Percentiles rank a stretch among this genome's conserved stretches.
phyloP scores from a whole-genome alignment of 192 early-diverging fungal genomes.

The Allomyces macrogynus region DNA sequence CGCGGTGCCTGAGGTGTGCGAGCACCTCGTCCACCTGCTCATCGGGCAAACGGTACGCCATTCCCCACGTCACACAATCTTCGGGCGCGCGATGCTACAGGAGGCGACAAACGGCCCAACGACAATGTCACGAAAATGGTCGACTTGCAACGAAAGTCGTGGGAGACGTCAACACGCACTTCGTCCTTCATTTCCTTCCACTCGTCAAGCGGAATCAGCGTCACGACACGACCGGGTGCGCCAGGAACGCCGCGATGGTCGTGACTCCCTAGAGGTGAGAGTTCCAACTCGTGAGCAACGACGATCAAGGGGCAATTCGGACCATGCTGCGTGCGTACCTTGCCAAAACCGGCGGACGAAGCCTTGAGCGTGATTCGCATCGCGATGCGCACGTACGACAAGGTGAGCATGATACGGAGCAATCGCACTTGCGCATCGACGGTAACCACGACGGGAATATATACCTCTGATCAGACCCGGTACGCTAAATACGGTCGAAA shows the following conservation, averaged over 20 bases:
- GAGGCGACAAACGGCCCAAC: background rate
- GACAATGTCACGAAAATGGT: background rate
- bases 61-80: slow-evolving; percentile 47
- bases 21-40: slow-evolving; percentile 41
- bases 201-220: slow-evolving; percentile 50
- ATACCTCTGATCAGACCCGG: background rate
- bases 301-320: slow-evolving; percentile 8
- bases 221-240: slow-evolving; percentile 66
- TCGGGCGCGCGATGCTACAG: slow-evolving; percentile 12
- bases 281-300: slow-evolving; percentile 5
- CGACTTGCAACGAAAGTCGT: background rate
- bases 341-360: slow-evolving; percentile 63
- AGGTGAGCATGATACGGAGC: background rate
- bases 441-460: background rate
- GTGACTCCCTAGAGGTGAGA: slow-evolving; percentile 29
- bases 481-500: background rate
- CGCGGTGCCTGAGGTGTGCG: slow-evolving; percentile 65
- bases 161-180: slow-evolving; percentile 9
- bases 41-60: slow-evolving; percentile 56
- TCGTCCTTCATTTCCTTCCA: slow-evolving; percentile 31
- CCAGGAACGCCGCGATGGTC: slow-evolving; percentile 73
- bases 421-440: background rate
- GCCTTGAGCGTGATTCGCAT: slow-evolving; percentile 23
- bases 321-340: slow-evolving; percentile 5
- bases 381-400: too few relatives aligned